phyloP scores from a whole-genome alignment of 495 filamentous ascomycete species.

The Penicillium malachiteum region DNA sequence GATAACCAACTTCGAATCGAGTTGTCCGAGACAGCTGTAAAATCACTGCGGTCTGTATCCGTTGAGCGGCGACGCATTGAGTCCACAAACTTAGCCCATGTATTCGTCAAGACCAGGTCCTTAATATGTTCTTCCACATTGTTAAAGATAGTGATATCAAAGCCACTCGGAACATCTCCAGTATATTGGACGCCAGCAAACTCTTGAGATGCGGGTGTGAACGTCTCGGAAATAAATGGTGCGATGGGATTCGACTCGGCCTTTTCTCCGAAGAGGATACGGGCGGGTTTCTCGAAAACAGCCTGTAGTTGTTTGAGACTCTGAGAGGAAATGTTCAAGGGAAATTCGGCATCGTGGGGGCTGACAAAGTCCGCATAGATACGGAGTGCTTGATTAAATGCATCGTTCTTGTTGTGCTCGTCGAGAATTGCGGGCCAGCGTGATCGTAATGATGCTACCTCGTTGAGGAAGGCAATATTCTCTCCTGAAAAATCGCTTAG shows the following conservation, averaged over 20 bases:
- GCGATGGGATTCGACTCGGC: not conserved
- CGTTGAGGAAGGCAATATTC: constrained; percentile 21
- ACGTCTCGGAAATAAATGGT: constrained; percentile 1
- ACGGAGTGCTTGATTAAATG: constrained; percentile 8
- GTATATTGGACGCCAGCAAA: not conserved
- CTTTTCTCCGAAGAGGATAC: constrained; percentile 4
- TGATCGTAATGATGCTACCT: not conserved
- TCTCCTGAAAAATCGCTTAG: constrained; percentile 66
- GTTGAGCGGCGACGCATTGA: constrained; percentile 9
- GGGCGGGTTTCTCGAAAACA: constrained; percentile 7
- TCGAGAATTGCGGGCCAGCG: constrained; percentile 1
- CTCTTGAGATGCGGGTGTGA: not conserved
- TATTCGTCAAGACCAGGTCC: constrained; percentile 12
- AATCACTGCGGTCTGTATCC: constrained; percentile 3
- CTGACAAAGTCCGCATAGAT: constrained; percentile 12
- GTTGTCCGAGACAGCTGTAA: not conserved
- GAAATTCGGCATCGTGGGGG: constrained; percentile 10
- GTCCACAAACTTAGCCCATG: constrained; percentile 11
- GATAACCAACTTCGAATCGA: not conserved
- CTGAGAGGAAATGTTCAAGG: constrained; percentile 11
- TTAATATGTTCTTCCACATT: constrained; percentile 9
- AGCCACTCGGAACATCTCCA: constrained; percentile 5
- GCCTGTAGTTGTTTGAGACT: constrained; percentile 1
- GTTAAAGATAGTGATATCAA: constrained; percentile 11
- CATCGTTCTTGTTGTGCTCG: not conserved